Conservation (phyloP, 2,329 filamentous ascomycete genomes). For the Fusarium albosuccineum region DNA sequence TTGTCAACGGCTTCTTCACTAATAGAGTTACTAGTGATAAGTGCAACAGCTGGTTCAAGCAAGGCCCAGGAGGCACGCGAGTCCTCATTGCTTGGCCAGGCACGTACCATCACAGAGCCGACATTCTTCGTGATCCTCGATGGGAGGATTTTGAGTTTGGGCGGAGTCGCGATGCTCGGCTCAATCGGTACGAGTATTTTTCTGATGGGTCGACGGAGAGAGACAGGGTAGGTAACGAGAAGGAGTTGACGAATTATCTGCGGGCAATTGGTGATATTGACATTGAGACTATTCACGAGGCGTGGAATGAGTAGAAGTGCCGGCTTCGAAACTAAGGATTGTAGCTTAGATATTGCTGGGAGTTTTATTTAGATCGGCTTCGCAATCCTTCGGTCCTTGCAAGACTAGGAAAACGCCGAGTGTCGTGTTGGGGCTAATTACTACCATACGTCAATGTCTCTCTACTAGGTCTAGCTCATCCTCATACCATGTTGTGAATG, state of each 20-base stretch:
- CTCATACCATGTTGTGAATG: no score
- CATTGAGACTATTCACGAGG: background rate
- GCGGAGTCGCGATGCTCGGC: background rate
- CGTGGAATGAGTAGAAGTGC: background rate
- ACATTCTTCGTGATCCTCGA: constrained; percentile 1
- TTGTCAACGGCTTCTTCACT: constrained; percentile 15
- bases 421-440: no score
- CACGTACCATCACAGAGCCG: constrained; percentile 7
- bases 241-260: background rate
- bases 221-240: background rate
- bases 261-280: background rate
- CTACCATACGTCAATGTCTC: no score
- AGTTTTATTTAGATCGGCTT: no score
- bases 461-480: no score
- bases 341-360: no score
- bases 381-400: no score
- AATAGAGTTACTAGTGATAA: constrained; percentile 8
- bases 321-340: no score
- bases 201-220: constrained; percentile 3
- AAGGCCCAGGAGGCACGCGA: constrained; percentile 2
- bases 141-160: constrained; percentile 17
- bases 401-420: no score
- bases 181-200: constrained; percentile 13
- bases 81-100: constrained; percentile 12
- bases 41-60: constrained; percentile 21